Evolutionary conservation across 2,329 filamentous ascomycete genomes (phyloP), one percentile per base, ranked within the genome.

Genomic region (Aspergillus sp.): DNA sequence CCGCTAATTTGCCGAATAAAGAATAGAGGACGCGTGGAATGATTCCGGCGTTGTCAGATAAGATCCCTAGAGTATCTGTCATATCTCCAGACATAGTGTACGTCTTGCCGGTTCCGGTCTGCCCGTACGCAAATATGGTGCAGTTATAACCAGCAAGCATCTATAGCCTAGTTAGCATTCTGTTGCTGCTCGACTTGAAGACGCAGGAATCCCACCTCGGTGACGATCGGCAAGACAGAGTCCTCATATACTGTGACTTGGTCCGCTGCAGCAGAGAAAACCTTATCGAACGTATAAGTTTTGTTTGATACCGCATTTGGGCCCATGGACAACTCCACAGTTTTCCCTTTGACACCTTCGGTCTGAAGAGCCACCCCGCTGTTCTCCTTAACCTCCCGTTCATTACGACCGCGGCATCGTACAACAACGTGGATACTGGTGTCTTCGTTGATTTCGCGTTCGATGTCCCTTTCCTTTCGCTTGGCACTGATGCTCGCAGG

Each of bases 61-160:
- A 81, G 58, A 96, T 86, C 2, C 93, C 91, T 38, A 92, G 76
- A 0, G 86, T 91, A 66, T 97, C 90, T 13, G 85, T 90, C 86
- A 99, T 97, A 74, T 99, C 93, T 55, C 95, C 95, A 0, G 93
- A 96, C 95, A 99, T 99, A 22, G 95, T 99, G 75, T 99, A 99
- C 13, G 95, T 99, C 75, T 99, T 99, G 66, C 95, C 95, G 0
- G 95, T 99, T 44, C 95, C 95, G 0, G 95, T 99, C 74, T 99
- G 95, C 24, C 95, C 95, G 73, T 99, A 99, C 34, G 95, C 95
- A 68, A 99, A 99, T 59, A 99, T 96, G 5, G 95, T 99, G 77
- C 95, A 99, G 74, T 99, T 99, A 78, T 91, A 98, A 52, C 95
- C 95, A 22, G 87, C 84, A 42, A 99, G 83, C 82, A 98, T 96